A percentile compares a stretch with the other conserved stretches of the same genome.
Conservation (phyloP, 2,329 filamentous ascomycete species). For the Colletotrichum filicis region DNA sequence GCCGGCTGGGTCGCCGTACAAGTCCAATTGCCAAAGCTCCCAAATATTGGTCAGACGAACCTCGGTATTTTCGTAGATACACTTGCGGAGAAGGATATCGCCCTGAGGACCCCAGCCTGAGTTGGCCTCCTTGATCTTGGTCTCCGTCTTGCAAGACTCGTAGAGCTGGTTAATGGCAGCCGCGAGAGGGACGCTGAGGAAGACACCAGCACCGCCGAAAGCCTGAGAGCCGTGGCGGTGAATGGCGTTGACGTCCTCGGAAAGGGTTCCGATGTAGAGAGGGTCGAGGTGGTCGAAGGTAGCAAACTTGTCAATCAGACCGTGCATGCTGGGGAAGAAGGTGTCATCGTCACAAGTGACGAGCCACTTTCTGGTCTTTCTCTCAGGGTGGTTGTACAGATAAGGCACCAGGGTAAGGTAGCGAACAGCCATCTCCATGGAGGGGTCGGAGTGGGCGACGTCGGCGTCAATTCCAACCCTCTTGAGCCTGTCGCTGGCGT, state of each 20-base stretch:
- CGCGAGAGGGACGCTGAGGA: constrained; percentile 65
- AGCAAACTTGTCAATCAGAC: constrained; percentile 61
- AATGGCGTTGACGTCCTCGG: constrained; percentile 70
- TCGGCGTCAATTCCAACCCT: constrained; percentile 66
- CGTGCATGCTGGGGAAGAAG: constrained; percentile 70
- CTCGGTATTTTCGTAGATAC: constrained; percentile 71
- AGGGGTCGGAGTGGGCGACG: constrained; percentile 64
- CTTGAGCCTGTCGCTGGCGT: constrained; percentile 58
- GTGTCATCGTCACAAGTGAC: constrained; percentile 74
- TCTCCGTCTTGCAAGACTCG: constrained; percentile 56
- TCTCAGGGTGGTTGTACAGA: constrained; percentile 62
- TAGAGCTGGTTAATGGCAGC: constrained; percentile 57
- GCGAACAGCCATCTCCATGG: constrained; percentile 67
- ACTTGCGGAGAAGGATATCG: constrained; percentile 71
- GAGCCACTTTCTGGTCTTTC: constrained; percentile 65
- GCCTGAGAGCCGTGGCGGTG: constrained; percentile 71
- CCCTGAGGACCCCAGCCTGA: constrained; percentile 70
- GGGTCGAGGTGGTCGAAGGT: constrained; percentile 61
- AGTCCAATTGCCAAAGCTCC: constrained; percentile 70
- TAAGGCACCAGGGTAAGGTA: constrained; percentile 66
- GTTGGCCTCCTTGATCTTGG: constrained; percentile 65
- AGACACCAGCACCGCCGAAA: constrained; percentile 72
- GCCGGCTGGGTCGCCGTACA: constrained; percentile 69
- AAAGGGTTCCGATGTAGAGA: constrained; percentile 71
- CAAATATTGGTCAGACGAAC: constrained; percentile 66